Conservation (phyloP, 129 eudicot genomes). For the Saussurea involucrata region DNA sequence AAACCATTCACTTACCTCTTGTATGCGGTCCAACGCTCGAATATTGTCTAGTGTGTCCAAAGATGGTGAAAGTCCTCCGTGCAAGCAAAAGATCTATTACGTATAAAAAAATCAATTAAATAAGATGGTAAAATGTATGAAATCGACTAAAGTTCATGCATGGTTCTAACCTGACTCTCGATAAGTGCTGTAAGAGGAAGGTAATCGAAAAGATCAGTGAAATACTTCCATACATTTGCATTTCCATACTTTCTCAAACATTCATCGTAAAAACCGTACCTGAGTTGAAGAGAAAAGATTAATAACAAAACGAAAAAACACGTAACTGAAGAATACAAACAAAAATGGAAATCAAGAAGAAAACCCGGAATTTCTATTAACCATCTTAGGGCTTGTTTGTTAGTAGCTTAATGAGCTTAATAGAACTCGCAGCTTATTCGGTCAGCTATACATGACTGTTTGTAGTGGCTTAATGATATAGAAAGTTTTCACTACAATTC, state of each 20-base stretch:
- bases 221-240: constrained; percentile 82
- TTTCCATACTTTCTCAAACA: constrained; percentile 87
- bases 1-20: constrained; percentile 51
- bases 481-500: background rate
- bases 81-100: constrained; percentile 81
- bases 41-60: constrained; percentile 91
- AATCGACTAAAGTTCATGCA: background rate
- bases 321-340: background rate
- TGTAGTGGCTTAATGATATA: too few relatives aligned
- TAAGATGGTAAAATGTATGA: background rate
- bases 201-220: constrained; percentile 87
- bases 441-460: too few relatives aligned
- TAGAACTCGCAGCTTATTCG: too few relatives aligned
- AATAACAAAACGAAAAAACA: constrained; percentile 6
- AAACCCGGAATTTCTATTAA: too few relatives aligned
- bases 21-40: constrained; percentile 88
- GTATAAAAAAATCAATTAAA: constrained; percentile 1
- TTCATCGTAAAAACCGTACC: constrained; percentile 92
- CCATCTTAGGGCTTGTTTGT: too few relatives aligned
- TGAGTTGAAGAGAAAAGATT: constrained; percentile 22
- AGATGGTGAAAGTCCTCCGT: constrained; percentile 94
- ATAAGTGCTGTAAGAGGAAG: constrained; percentile 86
- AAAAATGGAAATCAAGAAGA: too few relatives aligned
- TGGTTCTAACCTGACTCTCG: constrained; percentile 76
- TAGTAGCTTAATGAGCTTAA: too few relatives aligned